Evolutionary conservation across 2,329 filamentous ascomycete genomes (phyloP).

Genomic region (Colletotrichum camelliae): DNA sequence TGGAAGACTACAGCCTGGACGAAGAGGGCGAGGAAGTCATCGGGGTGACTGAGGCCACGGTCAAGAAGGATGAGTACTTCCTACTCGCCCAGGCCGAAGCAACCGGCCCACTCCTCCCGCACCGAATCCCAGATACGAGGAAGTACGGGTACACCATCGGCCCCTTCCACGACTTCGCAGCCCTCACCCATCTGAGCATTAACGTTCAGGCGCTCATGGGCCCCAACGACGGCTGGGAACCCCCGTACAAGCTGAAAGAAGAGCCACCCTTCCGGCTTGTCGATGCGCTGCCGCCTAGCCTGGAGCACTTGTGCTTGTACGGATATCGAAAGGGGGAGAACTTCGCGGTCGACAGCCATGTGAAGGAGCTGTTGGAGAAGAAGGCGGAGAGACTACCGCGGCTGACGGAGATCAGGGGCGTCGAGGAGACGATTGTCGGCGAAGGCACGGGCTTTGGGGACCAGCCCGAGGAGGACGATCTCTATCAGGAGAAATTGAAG

Average conservation of each 20-base stretch:
- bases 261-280: slow-evolving; percentile 7
- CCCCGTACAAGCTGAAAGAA: background rate
- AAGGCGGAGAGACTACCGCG: slow-evolving; percentile 10
- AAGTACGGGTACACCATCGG: slow-evolving; percentile 8
- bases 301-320: slow-evolving; percentile 19
- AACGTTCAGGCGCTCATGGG: background rate
- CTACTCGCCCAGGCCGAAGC: background rate
- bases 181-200: slow-evolving; percentile 7
- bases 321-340: slow-evolving; percentile 15
- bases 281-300: slow-evolving; percentile 9
- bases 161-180: slow-evolving; percentile 1
- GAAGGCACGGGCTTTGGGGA: background rate
- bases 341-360: background rate
- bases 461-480: background rate
- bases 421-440: background rate
- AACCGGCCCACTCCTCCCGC: background rate
- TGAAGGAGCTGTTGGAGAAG: slow-evolving; percentile 10
- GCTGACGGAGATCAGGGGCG: background rate
- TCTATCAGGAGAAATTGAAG: background rate
- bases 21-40: slow-evolving; percentile 25
- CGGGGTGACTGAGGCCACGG: slow-evolving; percentile 29
- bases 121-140: background rate
- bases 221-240: background rate
- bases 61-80: slow-evolving; percentile 29
- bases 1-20: background rate